These are phyloP conservation scores for Aurantiochytrium sp. DNA, from an alignment of 108 stramenopile genomes.

Conservation along the genomic window DNA sequence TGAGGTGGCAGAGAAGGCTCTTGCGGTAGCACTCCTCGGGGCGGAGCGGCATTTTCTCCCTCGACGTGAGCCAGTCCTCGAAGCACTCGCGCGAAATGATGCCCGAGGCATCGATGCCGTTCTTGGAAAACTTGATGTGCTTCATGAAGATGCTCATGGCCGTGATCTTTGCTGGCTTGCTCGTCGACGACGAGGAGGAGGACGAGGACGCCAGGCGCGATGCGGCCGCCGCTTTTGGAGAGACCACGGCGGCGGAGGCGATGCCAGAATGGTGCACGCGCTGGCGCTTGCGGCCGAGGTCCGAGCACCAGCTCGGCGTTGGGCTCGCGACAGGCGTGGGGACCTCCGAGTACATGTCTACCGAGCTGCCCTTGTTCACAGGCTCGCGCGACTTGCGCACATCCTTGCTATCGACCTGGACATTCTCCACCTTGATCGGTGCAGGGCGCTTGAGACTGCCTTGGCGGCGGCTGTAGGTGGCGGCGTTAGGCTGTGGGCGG, in stretches of 20 bases:
- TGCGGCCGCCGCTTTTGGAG: neutral
- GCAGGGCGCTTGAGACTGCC: neutral
- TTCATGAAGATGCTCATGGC: constrained; percentile 5
- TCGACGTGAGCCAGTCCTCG: neutral
- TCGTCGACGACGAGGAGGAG: too few relatives aligned
- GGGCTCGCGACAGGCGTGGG: neutral
- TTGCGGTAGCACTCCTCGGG: constrained; percentile 29
- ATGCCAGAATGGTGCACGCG: too few relatives aligned
- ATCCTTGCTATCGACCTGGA: neutral
- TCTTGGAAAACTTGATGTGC: neutral
- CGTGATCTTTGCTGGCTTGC: neutral
- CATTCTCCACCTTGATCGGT: neutral
- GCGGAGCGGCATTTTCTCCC: neutral
- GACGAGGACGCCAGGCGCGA: neutral
- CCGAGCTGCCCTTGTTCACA: neutral
- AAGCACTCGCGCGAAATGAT: constrained; percentile 18
- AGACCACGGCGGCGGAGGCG: too few relatives aligned
- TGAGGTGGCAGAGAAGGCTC: neutral
- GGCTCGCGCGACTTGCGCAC: neutral
- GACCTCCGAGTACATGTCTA: neutral
- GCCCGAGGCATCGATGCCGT: neutral
- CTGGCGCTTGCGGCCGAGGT: neutral
- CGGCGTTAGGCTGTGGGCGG: too few relatives aligned
- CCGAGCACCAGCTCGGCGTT: neutral
- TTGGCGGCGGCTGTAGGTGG: too few relatives aligned